Evolutionary conservation across 169 alveolate species (phyloP), one percentile per base, ranked within the genome.

Genomic region (Plasmodium adleri): DNA sequence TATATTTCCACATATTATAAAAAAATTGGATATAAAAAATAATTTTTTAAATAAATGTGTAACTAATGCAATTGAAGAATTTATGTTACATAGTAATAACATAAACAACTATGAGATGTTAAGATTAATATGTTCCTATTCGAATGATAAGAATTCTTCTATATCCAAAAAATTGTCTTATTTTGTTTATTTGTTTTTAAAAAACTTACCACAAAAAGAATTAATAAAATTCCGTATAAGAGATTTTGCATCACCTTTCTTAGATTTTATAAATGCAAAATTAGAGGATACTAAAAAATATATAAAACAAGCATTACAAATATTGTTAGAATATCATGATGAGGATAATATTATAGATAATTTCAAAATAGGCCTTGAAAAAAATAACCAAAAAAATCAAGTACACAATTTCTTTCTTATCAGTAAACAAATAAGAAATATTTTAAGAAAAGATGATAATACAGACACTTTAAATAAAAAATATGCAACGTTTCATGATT

Each of bases 221-320:
- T 68, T 83, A 62, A 59, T 22, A 1, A 67, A 32, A 32, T 20
- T 83, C 39, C 59, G 49, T 9, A 26, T 83, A 32, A 24, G 74
- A n/a, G 73, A 83, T 39, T 83, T 83, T 60, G 32, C 91, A 56
- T 72, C 20, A 22, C 62, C 74, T 17, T 83, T 83, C 52, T 49
- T 83, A 32, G 60, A 83, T 54, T 83, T 83, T 47, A 83, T 83
- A 4, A 83, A 83, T 28, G 91, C 91, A 10, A 83, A 83, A 54
- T 62, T 83, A 43, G 85, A 68, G 59, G 67, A 83, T n/a, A 83
- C 91, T 0, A 83, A 83, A 63, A 62, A 43, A 49, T 83, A 20
- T 22, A 83, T 83, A 72, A 83, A 83, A 60, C 56, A 63, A 26
- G 58, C 74, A 9, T 68, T 83, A 5, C 15, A 17, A 0, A 26